These are phyloP conservation scores for Aspergillus neotritici DNA, from an alignment of 2,329 filamentous ascomycete species.

Conservation along the genomic window DNA sequence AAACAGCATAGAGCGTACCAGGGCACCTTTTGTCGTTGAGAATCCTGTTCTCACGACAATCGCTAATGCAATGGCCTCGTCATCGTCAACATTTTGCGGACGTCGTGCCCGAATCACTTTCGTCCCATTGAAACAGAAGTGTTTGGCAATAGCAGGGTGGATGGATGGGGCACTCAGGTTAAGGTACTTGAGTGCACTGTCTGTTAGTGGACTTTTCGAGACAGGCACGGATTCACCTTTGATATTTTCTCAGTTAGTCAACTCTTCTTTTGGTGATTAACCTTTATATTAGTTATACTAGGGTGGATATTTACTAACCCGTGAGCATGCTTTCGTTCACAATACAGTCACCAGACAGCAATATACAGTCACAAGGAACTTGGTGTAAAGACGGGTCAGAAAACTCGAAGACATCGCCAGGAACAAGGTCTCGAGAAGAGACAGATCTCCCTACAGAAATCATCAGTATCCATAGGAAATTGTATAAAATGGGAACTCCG, in stretches of 20 bases:
- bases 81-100: conserved; percentile 77
- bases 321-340: conserved; percentile 99
- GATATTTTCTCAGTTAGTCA: too few species aligned
- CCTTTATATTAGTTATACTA: background rate
- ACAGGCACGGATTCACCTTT: conserved; percentile 90
- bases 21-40: conserved; percentile 91
- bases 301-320: conserved; percentile 34
- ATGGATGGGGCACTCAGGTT: conserved; percentile 77
- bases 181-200: conserved; percentile 70
- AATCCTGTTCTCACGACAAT: conserved; percentile 93
- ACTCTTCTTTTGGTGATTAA: conserved; percentile 14
- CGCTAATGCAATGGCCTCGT: conserved; percentile 84
- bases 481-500: background rate
- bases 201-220: conserved; percentile 78
- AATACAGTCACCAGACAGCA: conserved; percentile 91
- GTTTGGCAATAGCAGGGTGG: conserved; percentile 73
- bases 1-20: conserved; percentile 97
- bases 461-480: conserved; percentile 3
- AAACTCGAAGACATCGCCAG: conserved; percentile 93
- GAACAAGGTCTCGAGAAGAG: conserved; percentile 79
- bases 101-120: conserved; percentile 87
- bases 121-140: conserved; percentile 91
- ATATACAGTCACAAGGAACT: conserved; percentile 84
- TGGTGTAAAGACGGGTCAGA: conserved; percentile 85
- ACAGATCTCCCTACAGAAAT: conserved; percentile 66